Evolutionary conservation across 73 alveolate species (phyloP).

Genomic region (Symbiodinium pilosum): DNA sequence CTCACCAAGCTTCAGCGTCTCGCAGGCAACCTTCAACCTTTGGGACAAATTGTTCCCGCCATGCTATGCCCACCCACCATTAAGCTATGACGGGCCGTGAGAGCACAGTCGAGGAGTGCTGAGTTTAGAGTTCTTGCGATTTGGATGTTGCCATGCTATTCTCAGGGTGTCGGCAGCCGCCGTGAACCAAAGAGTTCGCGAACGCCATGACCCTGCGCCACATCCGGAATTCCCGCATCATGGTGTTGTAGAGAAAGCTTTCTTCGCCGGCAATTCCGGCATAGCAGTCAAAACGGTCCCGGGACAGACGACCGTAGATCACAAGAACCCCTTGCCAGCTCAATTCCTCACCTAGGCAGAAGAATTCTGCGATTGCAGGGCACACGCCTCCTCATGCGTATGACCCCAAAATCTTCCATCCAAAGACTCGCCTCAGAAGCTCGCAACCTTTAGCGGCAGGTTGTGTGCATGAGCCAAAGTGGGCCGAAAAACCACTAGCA

Average conservation of each 20-base stretch:
- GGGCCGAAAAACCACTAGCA: too few relatives aligned
- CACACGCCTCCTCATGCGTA: too few relatives aligned
- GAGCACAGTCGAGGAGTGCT: neutral
- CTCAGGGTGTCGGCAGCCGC: neutral
- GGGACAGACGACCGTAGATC: too few relatives aligned
- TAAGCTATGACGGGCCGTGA: neutral
- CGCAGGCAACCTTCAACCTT: neutral
- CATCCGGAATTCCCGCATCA: neutral
- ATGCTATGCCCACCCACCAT: neutral
- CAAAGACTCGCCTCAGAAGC: too few relatives aligned
- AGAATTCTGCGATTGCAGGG: too few relatives aligned
- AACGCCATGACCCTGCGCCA: slow-evolving; percentile 8
- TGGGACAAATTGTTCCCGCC: neutral
- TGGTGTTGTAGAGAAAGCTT: too few relatives aligned
- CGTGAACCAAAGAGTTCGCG: slow-evolving; percentile 19
- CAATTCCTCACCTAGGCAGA: too few relatives aligned
- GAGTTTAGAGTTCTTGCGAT: neutral
- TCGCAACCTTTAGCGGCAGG: too few relatives aligned
- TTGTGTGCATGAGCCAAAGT: too few relatives aligned
- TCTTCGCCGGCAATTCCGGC: too few relatives aligned
- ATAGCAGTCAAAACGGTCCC: neutral
- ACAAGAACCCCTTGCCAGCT: too few relatives aligned
- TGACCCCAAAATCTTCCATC: too few relatives aligned
- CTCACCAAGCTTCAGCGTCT: neutral
- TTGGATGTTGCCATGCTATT: neutral